A percentile compares a stretch with the other conserved stretches of the same genome.
Conservation (phyloP, 1,284 basidiomycete genomes). For the Lignosus rhinocerotis region DNA sequence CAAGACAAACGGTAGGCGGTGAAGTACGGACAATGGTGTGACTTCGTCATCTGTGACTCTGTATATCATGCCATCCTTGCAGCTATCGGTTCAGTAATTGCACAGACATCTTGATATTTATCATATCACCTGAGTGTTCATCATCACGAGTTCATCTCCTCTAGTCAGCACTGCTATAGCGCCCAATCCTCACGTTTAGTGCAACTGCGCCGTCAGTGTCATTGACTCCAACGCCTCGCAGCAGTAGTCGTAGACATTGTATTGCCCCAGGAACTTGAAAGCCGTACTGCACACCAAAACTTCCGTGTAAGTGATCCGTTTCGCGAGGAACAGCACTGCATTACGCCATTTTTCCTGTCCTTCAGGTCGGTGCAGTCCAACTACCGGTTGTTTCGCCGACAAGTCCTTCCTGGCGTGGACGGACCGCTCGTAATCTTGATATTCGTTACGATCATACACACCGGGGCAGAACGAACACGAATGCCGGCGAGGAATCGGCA, state of each 20-base stretch:
- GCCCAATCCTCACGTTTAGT: not conserved
- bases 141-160: not conserved
- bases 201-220: not conserved
- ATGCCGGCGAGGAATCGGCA: not conserved
- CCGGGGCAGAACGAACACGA: not conserved
- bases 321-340: not conserved
- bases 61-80: constrained; percentile 5
- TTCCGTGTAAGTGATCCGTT: not conserved
- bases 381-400: not conserved
- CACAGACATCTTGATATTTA: not conserved
- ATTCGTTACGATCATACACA: no score
- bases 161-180: not conserved
- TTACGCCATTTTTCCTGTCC: not conserved
- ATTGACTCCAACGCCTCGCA: not conserved
- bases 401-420: not conserved
- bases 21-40: constrained; percentile 7
- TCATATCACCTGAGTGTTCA: not conserved
- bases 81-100: constrained; percentile 1
- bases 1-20: constrained; percentile 37
- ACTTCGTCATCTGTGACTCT: constrained; percentile 1
- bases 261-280: not conserved
- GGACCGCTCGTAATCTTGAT: no score
- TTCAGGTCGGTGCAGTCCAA: not conserved
- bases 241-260: not conserved
- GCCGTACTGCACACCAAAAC: not conserved